Percentiles rank a stretch among this genome's conserved stretches.
Evolutionary conservation across 441 rosid species (phyloP).

Genomic region (Erodium chrysanthum): DNA sequence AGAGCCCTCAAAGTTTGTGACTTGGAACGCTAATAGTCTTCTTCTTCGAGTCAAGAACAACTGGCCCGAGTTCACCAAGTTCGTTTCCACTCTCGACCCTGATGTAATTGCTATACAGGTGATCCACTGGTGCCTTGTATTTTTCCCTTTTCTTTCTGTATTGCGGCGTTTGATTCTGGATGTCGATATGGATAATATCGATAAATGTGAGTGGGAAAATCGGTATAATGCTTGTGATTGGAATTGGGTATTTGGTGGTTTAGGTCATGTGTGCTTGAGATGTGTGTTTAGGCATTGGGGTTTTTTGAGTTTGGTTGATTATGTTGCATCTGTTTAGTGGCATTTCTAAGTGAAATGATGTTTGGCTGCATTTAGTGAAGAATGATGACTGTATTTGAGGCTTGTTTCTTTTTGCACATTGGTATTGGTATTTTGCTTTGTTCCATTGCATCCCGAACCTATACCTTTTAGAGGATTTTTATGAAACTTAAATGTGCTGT

Average conservation of each 20-base stretch:
- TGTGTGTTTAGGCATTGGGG: not conserved
- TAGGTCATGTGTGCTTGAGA: not conserved
- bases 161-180: conserved; percentile 7
- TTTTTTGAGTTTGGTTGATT: not conserved
- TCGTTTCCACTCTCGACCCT: conserved; percentile 58
- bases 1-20: conserved; percentile 70
- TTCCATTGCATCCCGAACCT: not conserved
- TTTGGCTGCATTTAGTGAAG: conserved; percentile 3
- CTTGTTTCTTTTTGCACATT: not conserved
- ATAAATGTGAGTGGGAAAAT: conserved; percentile 1
- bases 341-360: not conserved
- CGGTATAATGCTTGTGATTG: conserved; percentile 7
- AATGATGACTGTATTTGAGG: not conserved
- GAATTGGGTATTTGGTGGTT: conserved; percentile 10
- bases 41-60: conserved; percentile 86
- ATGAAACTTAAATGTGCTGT: not conserved
- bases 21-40: conserved; percentile 95
- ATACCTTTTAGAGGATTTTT: not conserved
- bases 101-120: conserved; percentile 89
- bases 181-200: not conserved
- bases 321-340: conserved; percentile 1
- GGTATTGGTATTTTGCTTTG: not conserved
- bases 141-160: not conserved
- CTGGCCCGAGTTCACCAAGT: conserved; percentile 70
- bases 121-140: not conserved